Conservation (phyloP, 768 basidiomycete species). For the Piloderma croceum region DNA sequence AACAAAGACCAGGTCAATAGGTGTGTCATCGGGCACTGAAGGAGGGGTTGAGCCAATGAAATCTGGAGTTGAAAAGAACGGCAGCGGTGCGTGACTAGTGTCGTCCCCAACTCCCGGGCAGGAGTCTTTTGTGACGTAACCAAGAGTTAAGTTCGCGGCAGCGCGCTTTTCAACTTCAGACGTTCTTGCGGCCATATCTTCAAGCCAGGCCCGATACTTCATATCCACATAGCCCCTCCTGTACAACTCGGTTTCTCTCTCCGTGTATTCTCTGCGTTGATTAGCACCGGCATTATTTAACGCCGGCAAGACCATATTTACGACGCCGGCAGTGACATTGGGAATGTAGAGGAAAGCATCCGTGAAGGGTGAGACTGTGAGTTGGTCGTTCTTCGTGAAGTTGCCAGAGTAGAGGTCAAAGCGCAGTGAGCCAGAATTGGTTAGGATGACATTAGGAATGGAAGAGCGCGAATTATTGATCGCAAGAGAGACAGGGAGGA, state of each 20-base stretch:
- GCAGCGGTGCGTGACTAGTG: conserved; percentile 53
- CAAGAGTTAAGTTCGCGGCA: conserved; percentile 52
- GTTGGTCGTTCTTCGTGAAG: conserved; percentile 78
- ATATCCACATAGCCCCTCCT: conserved; percentile 44
- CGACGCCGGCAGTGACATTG: conserved; percentile 44
- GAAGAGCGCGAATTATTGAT: conserved; percentile 58
- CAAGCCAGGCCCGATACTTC: conserved; percentile 52
- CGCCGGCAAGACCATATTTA: conserved; percentile 45
- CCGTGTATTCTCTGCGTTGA: conserved; percentile 26
- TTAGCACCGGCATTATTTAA: conserved; percentile 46
- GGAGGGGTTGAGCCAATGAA: conserved; percentile 58
- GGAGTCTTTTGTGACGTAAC: conserved; percentile 71
- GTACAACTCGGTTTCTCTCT: conserved; percentile 36
- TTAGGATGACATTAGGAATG: conserved; percentile 59
- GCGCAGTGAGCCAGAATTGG: conserved; percentile 58
- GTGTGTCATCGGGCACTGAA: conserved; percentile 39
- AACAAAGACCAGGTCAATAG: conserved; percentile 72
- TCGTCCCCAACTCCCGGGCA: conserved; percentile 79
- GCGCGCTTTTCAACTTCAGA: conserved; percentile 35
- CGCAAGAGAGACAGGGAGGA: conserved; percentile 48
- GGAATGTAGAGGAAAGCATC: conserved; percentile 62
- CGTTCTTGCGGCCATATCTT: conserved; percentile 43
- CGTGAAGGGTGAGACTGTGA: conserved; percentile 66
- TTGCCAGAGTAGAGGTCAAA: conserved; percentile 63
- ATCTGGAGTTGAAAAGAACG: conserved; percentile 48